Percentiles rank a stretch among this genome's conserved stretches.
Conservation (phyloP, 805 yeast species). For the Tetrapisispora taiwanensis region DNA sequence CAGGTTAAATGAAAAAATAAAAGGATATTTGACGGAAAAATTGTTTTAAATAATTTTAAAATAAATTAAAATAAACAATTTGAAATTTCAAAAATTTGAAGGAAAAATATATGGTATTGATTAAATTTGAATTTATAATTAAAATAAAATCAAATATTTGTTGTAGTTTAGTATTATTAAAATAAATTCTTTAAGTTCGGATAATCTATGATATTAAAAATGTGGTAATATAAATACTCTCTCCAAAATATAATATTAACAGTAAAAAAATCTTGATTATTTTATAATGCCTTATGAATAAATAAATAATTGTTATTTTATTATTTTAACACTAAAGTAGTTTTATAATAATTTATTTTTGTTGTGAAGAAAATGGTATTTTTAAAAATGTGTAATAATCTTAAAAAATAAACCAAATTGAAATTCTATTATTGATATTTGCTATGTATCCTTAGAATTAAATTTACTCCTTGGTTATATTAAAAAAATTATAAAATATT, state of each 20-base stretch:
- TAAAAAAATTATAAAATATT: neutral
- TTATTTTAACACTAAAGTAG: conserved; percentile 1
- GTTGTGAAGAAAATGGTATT: conserved; percentile 1
- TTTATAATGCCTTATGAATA: neutral
- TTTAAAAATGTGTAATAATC: neutral
- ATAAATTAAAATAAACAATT: neutral
- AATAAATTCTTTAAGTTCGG: neutral
- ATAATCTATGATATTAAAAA: neutral
- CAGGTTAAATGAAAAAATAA: conserved; percentile 1
- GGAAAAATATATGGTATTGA: neutral
- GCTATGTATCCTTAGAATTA: neutral
- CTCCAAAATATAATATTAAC: conserved; percentile 1
- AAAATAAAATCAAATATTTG: neutral
- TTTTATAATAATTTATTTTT: neutral
- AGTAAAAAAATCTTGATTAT: neutral
- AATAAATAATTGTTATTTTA: neutral
- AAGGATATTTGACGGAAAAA: neutral
- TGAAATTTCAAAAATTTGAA: neutral
- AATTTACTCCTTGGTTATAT: neutral
- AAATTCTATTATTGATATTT: neutral
- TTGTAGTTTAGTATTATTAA: neutral
- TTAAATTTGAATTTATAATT: too few relatives aligned
- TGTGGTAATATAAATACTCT: neutral
- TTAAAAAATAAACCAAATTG: neutral
- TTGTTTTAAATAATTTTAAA: neutral